phyloP scores from a whole-genome alignment of 306 rosid species.

The Hylodesmum podocarpum region DNA sequence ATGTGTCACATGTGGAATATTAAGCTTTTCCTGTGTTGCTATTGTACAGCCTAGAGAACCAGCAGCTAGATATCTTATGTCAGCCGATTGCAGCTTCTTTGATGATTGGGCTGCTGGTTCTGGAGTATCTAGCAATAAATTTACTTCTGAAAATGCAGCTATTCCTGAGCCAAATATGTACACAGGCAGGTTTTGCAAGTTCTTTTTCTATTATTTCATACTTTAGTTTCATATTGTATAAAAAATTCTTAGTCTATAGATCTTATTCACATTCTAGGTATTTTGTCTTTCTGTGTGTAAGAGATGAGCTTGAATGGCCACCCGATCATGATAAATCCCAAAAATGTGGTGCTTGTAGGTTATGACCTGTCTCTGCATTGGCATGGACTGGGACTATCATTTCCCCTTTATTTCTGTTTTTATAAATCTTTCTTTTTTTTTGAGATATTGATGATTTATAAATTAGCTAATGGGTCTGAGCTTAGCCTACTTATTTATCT shows the following conservation, averaged over 20 bases:
- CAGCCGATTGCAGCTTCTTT: slow-evolving; percentile 89
- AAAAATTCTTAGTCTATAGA: not conserved
- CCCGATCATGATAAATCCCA: slow-evolving; percentile 18
- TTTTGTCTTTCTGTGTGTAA: slow-evolving; percentile 2
- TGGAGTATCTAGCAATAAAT: slow-evolving; percentile 50
- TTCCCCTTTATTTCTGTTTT: not conserved
- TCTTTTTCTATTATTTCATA: slow-evolving; percentile 20
- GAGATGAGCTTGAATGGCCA: slow-evolving; percentile 14
- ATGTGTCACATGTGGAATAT: slow-evolving; percentile 93
- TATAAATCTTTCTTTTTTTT: slow-evolving; percentile 12
- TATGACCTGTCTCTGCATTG: slow-evolving; percentile 20
- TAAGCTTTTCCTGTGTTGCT: slow-evolving; percentile 94
- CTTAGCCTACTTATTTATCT: not conserved
- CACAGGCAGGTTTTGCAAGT: slow-evolving; percentile 54
- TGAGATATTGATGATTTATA: not conserved
- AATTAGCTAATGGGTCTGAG: not conserved
- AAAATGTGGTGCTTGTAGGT: not conserved
- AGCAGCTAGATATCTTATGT: slow-evolving; percentile 86
- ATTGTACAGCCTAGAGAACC: slow-evolving; percentile 85
- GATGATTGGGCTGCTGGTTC: slow-evolving; percentile 81
- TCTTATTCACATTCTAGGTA: slow-evolving; percentile 12
- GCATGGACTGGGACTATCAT: not conserved
- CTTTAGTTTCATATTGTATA: slow-evolving; percentile 24
- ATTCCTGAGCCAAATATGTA: slow-evolving; percentile 37
- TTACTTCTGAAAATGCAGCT: slow-evolving; percentile 40